Percentiles rank a stretch among this genome's conserved stretches.
Evolutionary conservation across 495 filamentous ascomycete genomes (phyloP).

Genomic region (Chaetomidium leptoderma): DNA sequence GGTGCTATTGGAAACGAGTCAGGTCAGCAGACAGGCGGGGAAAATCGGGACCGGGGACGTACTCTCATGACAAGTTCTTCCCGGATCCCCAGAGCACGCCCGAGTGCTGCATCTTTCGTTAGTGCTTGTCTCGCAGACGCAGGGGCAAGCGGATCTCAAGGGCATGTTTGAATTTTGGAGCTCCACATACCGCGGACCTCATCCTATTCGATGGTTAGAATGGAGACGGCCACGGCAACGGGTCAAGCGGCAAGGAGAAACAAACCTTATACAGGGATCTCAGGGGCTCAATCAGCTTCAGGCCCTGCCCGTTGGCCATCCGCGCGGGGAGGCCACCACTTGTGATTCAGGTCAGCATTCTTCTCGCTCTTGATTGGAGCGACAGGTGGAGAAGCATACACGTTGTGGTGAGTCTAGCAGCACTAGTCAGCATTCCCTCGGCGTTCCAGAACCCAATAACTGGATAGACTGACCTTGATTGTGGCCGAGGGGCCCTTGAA

Average conservation of each 20-base stretch:
- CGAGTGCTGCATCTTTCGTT: conserved; percentile 15
- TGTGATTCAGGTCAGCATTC: conserved; percentile 39
- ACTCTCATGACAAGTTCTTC: conserved; percentile 25
- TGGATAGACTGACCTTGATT: conserved; percentile 54
- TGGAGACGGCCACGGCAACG: conserved; percentile 6
- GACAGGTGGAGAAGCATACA: conserved; percentile 31
- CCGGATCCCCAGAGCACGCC: conserved; percentile 19
- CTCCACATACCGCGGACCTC: conserved; percentile 21
- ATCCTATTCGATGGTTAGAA: conserved; percentile 46
- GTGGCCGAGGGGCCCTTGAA: conserved; percentile 79
- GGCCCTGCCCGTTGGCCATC: conserved; percentile 33
- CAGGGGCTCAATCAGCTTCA: conserved; percentile 61
- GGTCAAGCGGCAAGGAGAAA: background rate
- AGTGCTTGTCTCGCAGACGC: background rate
- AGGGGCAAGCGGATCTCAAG: no score
- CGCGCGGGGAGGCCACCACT: conserved; percentile 47
- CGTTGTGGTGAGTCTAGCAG: conserved; percentile 22
- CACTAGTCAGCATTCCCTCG: background rate
- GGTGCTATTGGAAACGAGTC: conserved; percentile 50
- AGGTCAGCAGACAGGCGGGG: background rate
- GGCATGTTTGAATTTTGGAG: conserved; percentile 1
- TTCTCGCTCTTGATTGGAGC: background rate
- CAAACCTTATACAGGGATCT: conserved; percentile 78
- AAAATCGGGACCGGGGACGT: background rate
- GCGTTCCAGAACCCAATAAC: background rate